Evolutionary conservation across 768 basidiomycete species (phyloP).

Genomic region (Rhizopogon vulgaris): DNA sequence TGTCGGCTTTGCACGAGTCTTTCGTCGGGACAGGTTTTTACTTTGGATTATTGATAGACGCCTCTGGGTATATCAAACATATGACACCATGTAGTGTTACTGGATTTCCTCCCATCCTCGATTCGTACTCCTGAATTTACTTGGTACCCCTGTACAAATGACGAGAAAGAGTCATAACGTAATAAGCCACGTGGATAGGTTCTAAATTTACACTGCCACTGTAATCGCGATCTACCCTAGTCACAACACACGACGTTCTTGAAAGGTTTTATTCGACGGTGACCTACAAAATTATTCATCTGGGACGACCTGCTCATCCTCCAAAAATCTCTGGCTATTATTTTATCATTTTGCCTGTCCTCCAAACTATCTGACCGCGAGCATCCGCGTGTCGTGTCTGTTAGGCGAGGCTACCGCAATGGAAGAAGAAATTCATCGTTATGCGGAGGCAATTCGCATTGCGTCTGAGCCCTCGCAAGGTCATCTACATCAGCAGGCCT

Average conservation of each 20-base stretch:
- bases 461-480: constrained; percentile 75
- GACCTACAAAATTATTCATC: not conserved
- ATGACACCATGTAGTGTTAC: too few species aligned
- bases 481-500: constrained; percentile 76
- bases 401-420: constrained; percentile 31
- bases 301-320: not conserved
- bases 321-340: not conserved
- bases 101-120: too few species aligned
- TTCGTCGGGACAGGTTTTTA: constrained; percentile 47
- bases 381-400: constrained; percentile 14
- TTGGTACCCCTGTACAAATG: not conserved
- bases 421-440: constrained; percentile 71
- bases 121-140: too few species aligned
- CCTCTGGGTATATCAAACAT: not conserved
- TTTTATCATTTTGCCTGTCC: not conserved
- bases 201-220: constrained; percentile 2
- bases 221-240: not conserved
- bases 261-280: not conserved
- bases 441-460: constrained; percentile 82
- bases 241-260: not conserved
- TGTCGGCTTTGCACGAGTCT: constrained; percentile 47
- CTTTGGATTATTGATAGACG: constrained; percentile 30
- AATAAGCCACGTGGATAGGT: not conserved
- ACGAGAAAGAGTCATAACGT: not conserved
- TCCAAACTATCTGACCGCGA: constrained; percentile 1